Evolutionary conservation across 805 yeast species (phyloP), one percentile per base, ranked within the genome.

Genomic region (Pachysolen tannophilus): DNA sequence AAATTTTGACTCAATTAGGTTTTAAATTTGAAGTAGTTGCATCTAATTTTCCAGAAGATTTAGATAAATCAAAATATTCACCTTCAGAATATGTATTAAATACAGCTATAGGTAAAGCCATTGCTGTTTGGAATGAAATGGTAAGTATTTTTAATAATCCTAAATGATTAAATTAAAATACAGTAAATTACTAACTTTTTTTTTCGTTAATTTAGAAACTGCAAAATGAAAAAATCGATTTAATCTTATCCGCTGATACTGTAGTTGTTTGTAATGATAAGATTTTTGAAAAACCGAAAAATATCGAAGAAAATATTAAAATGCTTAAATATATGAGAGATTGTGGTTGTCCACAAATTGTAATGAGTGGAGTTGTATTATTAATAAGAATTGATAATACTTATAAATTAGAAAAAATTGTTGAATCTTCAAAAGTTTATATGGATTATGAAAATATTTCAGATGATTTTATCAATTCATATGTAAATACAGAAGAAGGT

Each of bases 201-300:
- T 17, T n/a, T 33, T 18, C 11, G 15, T 28, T 15, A 30, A 27
- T 19, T 17, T 29, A 18, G 11, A 20, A 16, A 30, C 10, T 14
- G 19, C 5, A 16, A 30, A 15, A 15, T 3, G 30, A 33, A 5
- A 39, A 49, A 10, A 48, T 51, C 3, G 48, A 49, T 18, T 30
- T 47, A 4, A 43, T 72, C 3, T 48, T 81, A 6, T 67, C 94
- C 2, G 90, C 96, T 1, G 98, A 90, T 55, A 90, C 98, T 1
- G 70, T 92, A 5, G 72, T 68, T 11, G 73, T 72, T 26, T 65
- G 72, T 35, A 64, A 73, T 26, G 79, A 77, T 1, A 44, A 55
- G 4, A 75, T 88, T 8, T 72, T 73, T 43, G 98, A 90, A 52
- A 90, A 90, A 54, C 98, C 98, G 0, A 63, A 60, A n/a, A 60